Evolutionary conservation across 2,329 filamentous ascomycete species (phyloP).

Genomic region (Fusarium sp.): DNA sequence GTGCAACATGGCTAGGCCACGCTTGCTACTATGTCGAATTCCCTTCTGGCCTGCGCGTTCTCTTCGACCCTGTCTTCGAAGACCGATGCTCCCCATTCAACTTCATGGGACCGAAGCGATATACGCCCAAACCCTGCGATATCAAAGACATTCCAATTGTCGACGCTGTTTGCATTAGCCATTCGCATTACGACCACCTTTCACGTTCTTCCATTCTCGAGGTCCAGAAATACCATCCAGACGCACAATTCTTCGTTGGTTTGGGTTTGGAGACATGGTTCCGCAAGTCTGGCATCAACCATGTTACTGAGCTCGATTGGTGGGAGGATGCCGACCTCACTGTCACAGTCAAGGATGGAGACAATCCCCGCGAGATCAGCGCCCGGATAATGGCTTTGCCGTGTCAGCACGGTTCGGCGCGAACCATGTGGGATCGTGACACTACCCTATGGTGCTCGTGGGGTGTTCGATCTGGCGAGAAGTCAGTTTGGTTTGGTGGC

Average conservation of each 20-base stretch:
- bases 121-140: slow-evolving; percentile 78
- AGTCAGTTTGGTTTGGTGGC: slow-evolving; percentile 87
- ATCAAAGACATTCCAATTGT: slow-evolving; percentile 81
- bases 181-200: slow-evolving; percentile 94
- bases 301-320: slow-evolving; percentile 93
- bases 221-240: slow-evolving; percentile 75
- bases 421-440: slow-evolving; percentile 74
- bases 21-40: slow-evolving; percentile 95
- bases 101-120: slow-evolving; percentile 78
- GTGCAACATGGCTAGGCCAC: slow-evolving; percentile 95
- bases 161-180: slow-evolving; percentile 83
- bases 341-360: slow-evolving; percentile 54
- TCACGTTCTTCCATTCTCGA: slow-evolving; percentile 79
- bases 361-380: slow-evolving; percentile 60
- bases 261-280: slow-evolving; percentile 89
- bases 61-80: slow-evolving; percentile 95
- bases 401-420: slow-evolving; percentile 82
- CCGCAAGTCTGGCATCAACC: slow-evolving; percentile 71
- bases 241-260: slow-evolving; percentile 88
- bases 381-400: slow-evolving; percentile 81
- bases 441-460: slow-evolving; percentile 90
- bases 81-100: slow-evolving; percentile 83
- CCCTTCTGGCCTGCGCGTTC: slow-evolving; percentile 82
- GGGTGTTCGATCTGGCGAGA: slow-evolving; percentile 77
- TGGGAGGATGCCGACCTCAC: slow-evolving; percentile 86